Evolutionary conservation across 2,329 filamentous ascomycete genomes (phyloP).

Genomic region (Diaporthe vaccinii): DNA sequence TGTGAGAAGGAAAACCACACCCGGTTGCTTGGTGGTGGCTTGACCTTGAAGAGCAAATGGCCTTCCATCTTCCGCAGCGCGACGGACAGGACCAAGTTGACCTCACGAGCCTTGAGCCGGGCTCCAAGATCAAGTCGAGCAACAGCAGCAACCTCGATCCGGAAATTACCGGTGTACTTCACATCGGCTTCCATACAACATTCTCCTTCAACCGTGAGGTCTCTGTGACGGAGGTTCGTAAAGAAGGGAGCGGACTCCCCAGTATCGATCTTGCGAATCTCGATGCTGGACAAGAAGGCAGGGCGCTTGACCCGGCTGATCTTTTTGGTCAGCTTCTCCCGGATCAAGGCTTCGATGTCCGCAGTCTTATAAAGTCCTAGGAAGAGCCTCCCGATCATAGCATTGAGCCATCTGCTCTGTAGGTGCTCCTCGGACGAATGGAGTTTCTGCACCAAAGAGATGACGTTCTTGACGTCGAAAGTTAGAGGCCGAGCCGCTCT

Average conservation of each 20-base stretch:
- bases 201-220: conserved; percentile 92
- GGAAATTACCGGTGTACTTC: conserved; percentile 89
- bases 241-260: conserved; percentile 90
- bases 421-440: conserved; percentile 93
- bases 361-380: conserved; percentile 88
- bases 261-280: conserved; percentile 85
- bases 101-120: conserved; percentile 90
- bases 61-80: conserved; percentile 89
- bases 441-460: conserved; percentile 88
- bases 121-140: conserved; percentile 91
- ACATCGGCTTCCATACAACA: conserved; percentile 89
- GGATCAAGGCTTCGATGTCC: conserved; percentile 83
- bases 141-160: conserved; percentile 91
- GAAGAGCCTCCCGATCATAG: conserved; percentile 88
- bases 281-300: conserved; percentile 86
- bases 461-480: conserved; percentile 88
- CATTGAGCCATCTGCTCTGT: conserved; percentile 95
- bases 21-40: conserved; percentile 94
- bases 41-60: conserved; percentile 87
- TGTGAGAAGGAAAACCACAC: conserved; percentile 96
- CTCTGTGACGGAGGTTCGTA: conserved; percentile 88
- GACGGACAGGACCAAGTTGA: conserved; percentile 88
- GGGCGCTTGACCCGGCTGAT: conserved; percentile 94
- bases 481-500: conserved; percentile 77
- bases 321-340: conserved; percentile 93